Base-by-base conservation (phyloP, 208 protist genomes). In the Wallacemonas sp. region DNA sequence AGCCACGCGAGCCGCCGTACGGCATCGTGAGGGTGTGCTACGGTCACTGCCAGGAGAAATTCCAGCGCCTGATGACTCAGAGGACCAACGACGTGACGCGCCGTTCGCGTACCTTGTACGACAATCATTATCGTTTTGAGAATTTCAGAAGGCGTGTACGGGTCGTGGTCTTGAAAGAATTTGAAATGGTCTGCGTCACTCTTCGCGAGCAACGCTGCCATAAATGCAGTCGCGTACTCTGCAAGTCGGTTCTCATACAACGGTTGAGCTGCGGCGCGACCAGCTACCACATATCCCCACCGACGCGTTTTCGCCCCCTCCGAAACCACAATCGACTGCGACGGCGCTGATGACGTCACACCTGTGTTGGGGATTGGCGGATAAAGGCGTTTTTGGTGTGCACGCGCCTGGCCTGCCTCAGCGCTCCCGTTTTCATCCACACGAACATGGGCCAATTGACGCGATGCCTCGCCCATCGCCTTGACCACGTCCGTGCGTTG, bases 91-190 rank as follows among this genome's bases (percentile, higher is more conserved):
- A 80, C 34, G 56, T 82, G 72, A 1, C 75, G 39, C 16, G 32
- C 49, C 6, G 56, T 65, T 14, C 65, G 41, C 29, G 76, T 54
- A 33, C 30, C 43, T 61, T 77, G 70, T 41, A 82, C 58, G 17
- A 86, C 55, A 49, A 55, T 54, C 29, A 68, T 61, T 43, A 80
- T 66, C 46, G 65, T 64, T 70, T 67, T 62, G 32, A 86, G 65
- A 41, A 82, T 65, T 65, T 86, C 84, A 27, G 66, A 72, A 24
- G 88, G 83, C 0, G 78, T 83, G 58, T 88, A 90, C 1, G 82
- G 80, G 52, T 94, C 88, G 24, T 16, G 49, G 16, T 79, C 74
- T 47, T 81, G 72, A 57, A 90, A 90, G 75, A 94, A 94, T 4
- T 73, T 60, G 46, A 60, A 81, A 70, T 93, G 81, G 41, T 90